phyloP scores from a whole-genome alignment of 2,329 filamentous ascomycete genomes.

The Aspergillus alliaceus region DNA sequence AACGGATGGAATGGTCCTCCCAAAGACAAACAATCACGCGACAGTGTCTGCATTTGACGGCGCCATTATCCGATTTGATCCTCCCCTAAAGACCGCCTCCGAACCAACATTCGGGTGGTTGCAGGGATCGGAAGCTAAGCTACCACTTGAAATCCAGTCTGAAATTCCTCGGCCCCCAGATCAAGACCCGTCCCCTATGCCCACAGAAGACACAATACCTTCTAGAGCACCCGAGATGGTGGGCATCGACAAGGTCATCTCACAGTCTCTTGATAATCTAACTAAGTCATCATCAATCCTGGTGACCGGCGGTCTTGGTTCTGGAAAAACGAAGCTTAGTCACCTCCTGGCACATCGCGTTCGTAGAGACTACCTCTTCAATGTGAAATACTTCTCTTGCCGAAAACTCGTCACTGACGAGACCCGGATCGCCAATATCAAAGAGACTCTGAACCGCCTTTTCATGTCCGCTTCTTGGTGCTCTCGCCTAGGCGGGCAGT shows the following conservation, averaged over 20 bases:
- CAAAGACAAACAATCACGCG: conserved; percentile 57
- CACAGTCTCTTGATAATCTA: conserved; percentile 72
- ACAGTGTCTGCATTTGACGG: conserved; percentile 71
- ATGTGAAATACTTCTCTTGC: conserved; percentile 83
- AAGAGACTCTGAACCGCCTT: conserved; percentile 77
- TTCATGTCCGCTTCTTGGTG: conserved; percentile 93
- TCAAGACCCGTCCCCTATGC: conserved; percentile 35
- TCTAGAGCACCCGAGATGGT: conserved; percentile 64
- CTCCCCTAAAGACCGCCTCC: conserved; percentile 44
- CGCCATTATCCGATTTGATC: conserved; percentile 77
- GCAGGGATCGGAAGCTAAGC: conserved; percentile 71
- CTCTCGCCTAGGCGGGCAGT: conserved; percentile 77
- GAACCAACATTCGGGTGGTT: conserved; percentile 61
- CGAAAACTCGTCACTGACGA: conserved; percentile 87
- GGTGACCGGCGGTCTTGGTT: conserved; percentile 82
- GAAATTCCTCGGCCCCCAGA: conserved; percentile 67
- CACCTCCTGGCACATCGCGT: conserved; percentile 74
- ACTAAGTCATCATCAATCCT: conserved; percentile 86
- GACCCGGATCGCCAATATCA: conserved; percentile 83
- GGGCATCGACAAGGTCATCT: conserved; percentile 76
- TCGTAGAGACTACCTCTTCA: conserved; percentile 71
- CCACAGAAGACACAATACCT: conserved; percentile 58
- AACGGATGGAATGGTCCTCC: conserved; percentile 82
- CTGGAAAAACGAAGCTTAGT: conserved; percentile 82
- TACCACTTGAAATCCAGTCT: conserved; percentile 72